phyloP scores from a whole-genome alignment of 2,329 filamentous ascomycete species.

The Cryphonectria japonica region DNA sequence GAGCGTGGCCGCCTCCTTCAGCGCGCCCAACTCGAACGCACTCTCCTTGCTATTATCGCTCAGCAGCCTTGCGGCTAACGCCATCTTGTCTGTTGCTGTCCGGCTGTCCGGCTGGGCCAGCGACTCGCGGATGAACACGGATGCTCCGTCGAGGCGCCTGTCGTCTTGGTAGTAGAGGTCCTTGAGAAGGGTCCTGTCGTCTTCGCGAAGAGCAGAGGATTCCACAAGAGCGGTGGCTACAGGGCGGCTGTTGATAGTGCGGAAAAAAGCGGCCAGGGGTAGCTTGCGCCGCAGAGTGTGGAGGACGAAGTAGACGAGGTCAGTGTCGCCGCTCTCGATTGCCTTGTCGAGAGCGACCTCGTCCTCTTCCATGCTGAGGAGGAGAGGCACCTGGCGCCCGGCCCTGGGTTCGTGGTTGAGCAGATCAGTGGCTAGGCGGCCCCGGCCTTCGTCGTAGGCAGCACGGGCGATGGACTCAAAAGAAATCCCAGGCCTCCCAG shows the following conservation, averaged over 20 bases:
- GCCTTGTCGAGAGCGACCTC: slow-evolving; percentile 95
- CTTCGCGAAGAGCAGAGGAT: slow-evolving; percentile 70
- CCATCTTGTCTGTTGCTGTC: slow-evolving; percentile 80
- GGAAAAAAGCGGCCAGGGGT: slow-evolving; percentile 89
- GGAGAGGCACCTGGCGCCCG: slow-evolving; percentile 91
- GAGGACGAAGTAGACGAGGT: slow-evolving; percentile 88
- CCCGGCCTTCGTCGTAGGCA: slow-evolving; percentile 91
- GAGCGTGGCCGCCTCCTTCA: slow-evolving; percentile 80
- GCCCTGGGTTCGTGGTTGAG: slow-evolving; percentile 93
- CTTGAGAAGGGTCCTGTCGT: slow-evolving; percentile 82
- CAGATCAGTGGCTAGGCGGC: slow-evolving; percentile 85
- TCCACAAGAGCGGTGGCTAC: slow-evolving; percentile 90
- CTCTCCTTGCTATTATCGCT: slow-evolving; percentile 78
- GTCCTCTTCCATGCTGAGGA: slow-evolving; percentile 94
- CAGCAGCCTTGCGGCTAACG: slow-evolving; percentile 81
- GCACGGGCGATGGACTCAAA: slow-evolving; percentile 93
- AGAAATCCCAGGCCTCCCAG: slow-evolving; percentile 88
- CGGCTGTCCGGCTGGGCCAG: slow-evolving; percentile 71
- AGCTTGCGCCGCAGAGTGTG: slow-evolving; percentile 88
- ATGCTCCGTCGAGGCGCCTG: slow-evolving; percentile 82
- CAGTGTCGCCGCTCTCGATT: slow-evolving; percentile 92
- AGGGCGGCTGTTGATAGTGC: slow-evolving; percentile 82
- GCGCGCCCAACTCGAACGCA: slow-evolving; percentile 70
- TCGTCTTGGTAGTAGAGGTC: slow-evolving; percentile 98
- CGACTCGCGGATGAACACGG: slow-evolving; percentile 84